phyloP scores from a whole-genome alignment of 805 yeast species.

The Monosporozyma yasuniensis region DNA sequence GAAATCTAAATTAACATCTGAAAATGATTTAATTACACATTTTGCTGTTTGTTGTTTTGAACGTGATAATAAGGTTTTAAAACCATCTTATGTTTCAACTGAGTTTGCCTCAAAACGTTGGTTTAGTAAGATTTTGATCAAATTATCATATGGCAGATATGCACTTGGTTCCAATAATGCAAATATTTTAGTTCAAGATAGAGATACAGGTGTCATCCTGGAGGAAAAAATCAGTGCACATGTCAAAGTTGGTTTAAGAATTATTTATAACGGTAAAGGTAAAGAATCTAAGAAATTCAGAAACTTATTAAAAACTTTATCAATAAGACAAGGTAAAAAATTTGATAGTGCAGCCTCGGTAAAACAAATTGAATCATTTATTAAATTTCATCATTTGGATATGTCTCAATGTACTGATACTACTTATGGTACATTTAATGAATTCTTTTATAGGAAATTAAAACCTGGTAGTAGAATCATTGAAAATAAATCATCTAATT shows the following conservation, averaged over 20 bases:
- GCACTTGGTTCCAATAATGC: constrained; percentile 85
- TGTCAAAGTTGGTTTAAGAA: constrained; percentile 77
- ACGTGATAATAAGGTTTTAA: constrained; percentile 48
- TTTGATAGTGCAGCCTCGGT: constrained; percentile 66
- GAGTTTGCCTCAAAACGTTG: constrained; percentile 79
- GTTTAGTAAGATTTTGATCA: constrained; percentile 76
- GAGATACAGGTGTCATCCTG: constrained; percentile 77
- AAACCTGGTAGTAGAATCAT: constrained; percentile 62
- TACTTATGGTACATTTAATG: constrained; percentile 66
- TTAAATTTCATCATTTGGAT: constrained; percentile 75
- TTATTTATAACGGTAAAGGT: constrained; percentile 69
- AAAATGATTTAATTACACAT: constrained; percentile 72
- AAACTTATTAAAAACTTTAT: constrained; percentile 51
- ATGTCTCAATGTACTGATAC: constrained; percentile 56
- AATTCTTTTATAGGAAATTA: constrained; percentile 76
- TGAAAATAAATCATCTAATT: constrained; percentile 44
- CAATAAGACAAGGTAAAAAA: constrained; percentile 74
- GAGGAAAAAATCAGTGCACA: constrained; percentile 91
- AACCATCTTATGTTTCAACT: constrained; percentile 66
- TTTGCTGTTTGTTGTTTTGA: constrained; percentile 77
- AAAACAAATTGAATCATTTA: constrained; percentile 62
- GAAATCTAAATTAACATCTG: constrained; percentile 23
- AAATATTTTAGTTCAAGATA: constrained; percentile 86
- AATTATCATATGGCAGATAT: constrained; percentile 81
- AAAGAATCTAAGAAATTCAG: constrained; percentile 50